These are phyloP conservation scores for Aphanomyces invadans DNA, from an alignment of 352 stramenopile species.

Conservation along the genomic window DNA sequence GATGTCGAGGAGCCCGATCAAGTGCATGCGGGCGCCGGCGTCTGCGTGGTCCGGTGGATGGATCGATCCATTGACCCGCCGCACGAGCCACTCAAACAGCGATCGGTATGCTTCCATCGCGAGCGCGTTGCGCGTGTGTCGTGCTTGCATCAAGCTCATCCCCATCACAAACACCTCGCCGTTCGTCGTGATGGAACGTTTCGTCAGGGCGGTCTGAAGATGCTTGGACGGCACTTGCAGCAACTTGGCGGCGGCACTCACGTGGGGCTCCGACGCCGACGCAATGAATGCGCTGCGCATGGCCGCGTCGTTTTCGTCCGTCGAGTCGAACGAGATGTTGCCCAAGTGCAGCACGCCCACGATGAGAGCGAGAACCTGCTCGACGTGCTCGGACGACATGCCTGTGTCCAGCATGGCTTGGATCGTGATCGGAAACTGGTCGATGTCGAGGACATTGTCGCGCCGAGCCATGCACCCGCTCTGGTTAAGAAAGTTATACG, in stretches of 20 bases:
- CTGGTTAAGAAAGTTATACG: conserved; percentile 41
- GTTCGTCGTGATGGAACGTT: conserved; percentile 49
- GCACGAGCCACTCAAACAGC: conserved; percentile 93
- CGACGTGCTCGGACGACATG: conserved; percentile 47
- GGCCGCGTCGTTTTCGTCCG: conserved; percentile 21
- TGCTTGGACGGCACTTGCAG: conserved; percentile 48
- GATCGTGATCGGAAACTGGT: conserved; percentile 52
- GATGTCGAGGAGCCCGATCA: conserved; percentile 82
- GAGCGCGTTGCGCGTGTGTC: conserved; percentile 81
- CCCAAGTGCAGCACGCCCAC: conserved; percentile 81
- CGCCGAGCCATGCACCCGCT: conserved; percentile 54
- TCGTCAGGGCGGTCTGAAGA: conserved; percentile 53
- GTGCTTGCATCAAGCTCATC: conserved; percentile 52
- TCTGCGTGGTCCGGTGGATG: conserved; percentile 4
- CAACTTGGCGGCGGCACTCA: conserved; percentile 45
- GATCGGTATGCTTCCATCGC: conserved; percentile 89
- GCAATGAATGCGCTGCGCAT: conserved; percentile 5
- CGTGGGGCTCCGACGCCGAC: conserved; percentile 30
- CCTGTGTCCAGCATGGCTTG: conserved; percentile 75
- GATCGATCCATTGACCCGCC: conserved; percentile 85
- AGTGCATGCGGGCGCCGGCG: conserved; percentile 29
- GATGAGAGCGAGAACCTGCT: conserved; percentile 63
- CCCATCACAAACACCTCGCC: conserved; percentile 67
- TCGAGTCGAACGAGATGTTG: conserved; percentile 60
- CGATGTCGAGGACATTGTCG: conserved; percentile 55